Evolutionary conservation across 495 filamentous ascomycete genomes (phyloP).

Genomic region (Melanomma pulvis-pyrius): DNA sequence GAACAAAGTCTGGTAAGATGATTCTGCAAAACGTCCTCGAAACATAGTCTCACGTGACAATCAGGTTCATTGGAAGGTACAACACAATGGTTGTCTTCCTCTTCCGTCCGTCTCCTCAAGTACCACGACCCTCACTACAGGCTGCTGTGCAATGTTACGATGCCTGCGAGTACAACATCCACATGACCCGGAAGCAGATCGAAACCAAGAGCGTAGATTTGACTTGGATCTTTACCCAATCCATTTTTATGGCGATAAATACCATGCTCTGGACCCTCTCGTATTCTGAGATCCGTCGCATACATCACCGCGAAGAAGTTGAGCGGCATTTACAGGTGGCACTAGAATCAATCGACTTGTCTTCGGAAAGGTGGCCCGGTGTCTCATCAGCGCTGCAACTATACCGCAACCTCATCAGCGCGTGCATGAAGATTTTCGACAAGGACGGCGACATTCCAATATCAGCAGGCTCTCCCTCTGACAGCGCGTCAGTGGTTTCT

Average conservation of each 20-base stretch:
- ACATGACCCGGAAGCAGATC: constrained; percentile 75
- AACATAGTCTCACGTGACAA: not conserved
- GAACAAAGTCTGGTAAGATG: constrained; percentile 62
- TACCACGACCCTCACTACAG: constrained; percentile 74
- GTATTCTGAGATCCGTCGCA: constrained; percentile 74
- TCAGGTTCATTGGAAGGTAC: constrained; percentile 73
- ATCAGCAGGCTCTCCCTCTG: constrained; percentile 60
- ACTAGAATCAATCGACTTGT: constrained; percentile 71
- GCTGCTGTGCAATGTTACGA: constrained; percentile 81
- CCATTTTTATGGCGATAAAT: constrained; percentile 84
- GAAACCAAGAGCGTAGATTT: constrained; percentile 73
- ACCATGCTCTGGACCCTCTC: constrained; percentile 87
- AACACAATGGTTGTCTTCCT: constrained; percentile 85
- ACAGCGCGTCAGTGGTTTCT: constrained; percentile 37
- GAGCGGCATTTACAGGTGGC: constrained; percentile 69
- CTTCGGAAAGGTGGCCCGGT: constrained; percentile 85
- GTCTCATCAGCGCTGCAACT: constrained; percentile 79
- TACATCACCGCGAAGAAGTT: constrained; percentile 70
- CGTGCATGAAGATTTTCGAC: constrained; percentile 81
- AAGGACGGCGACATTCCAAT: constrained; percentile 64
- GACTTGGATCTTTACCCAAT: constrained; percentile 88
- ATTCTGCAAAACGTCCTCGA: not conserved
- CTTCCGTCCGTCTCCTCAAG: constrained; percentile 84
- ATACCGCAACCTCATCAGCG: constrained; percentile 76
- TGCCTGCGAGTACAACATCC: constrained; percentile 76